These are phyloP conservation scores for Melocanna baccifera DNA, from an alignment of 176 grass and related monocot species.

Conservation along the genomic window DNA sequence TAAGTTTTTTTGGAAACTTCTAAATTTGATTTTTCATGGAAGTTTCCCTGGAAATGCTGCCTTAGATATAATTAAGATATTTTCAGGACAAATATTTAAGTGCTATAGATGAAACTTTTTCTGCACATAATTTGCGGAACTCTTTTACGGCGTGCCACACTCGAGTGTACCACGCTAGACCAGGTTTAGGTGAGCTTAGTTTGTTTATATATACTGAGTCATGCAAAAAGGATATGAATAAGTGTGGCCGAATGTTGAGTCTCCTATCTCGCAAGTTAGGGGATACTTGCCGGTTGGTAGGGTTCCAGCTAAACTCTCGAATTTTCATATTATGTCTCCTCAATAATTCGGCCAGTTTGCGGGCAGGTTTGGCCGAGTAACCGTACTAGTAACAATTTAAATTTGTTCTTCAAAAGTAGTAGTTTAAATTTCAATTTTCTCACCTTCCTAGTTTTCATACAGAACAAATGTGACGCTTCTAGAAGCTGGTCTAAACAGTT, in stretches of 20 bases:
- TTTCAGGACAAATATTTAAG: neutral
- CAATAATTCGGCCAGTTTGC: constrained; percentile 24
- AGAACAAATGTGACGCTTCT: neutral
- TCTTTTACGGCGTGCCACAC: neutral
- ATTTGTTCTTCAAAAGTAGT: neutral
- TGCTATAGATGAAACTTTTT: neutral
- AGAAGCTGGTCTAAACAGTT: neutral
- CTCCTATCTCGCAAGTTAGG: neutral
- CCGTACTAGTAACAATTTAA: neutral
- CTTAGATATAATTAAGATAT: neutral
- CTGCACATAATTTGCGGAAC: neutral
- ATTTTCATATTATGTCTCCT: constrained; percentile 31
- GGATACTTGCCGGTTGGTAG: constrained; percentile 36
- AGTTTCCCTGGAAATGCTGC: neutral
- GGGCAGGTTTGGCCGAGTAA: neutral
- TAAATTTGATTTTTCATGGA: neutral
- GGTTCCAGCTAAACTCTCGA: neutral
- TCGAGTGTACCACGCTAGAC: neutral
- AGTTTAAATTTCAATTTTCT: neutral
- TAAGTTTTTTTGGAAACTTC: neutral
- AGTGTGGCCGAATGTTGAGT: neutral
- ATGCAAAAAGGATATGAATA: neutral
- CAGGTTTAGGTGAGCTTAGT: neutral
- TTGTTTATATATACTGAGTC: neutral
- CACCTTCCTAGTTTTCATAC: too few relatives aligned